Percentiles rank a stretch among this genome's conserved stretches.
Conservation (phyloP, 2,329 filamentous ascomycete genomes). For the Hymenoscyphus infarciens region DNA sequence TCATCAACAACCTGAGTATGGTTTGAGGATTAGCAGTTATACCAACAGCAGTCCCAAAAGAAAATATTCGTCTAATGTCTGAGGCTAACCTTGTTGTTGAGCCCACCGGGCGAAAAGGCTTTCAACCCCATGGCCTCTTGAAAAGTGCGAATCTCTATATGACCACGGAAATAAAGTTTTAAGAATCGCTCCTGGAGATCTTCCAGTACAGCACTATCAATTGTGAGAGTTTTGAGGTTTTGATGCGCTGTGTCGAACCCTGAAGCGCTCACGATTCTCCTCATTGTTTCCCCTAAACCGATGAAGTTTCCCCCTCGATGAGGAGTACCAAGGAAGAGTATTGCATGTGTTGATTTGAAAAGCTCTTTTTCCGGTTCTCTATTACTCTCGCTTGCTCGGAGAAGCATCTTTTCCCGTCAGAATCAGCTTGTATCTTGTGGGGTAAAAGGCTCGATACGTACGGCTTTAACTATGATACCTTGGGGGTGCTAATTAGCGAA, state of each 20-base stretch:
- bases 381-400: background rate
- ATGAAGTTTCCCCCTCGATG: background rate
- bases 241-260: background rate
- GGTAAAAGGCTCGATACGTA: too few relatives aligned
- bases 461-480: background rate
- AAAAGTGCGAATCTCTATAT: background rate
- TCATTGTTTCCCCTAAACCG: background rate
- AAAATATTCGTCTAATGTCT: too few relatives aligned
- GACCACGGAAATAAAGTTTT: background rate
- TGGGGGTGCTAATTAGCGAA: too few relatives aligned
- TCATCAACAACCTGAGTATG: too few relatives aligned
- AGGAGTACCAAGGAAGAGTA: background rate
- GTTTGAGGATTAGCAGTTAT: too few relatives aligned
- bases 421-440: too few relatives aligned
- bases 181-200: background rate
- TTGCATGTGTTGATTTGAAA: background rate
- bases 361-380: too few relatives aligned
- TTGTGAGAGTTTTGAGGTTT: background rate
- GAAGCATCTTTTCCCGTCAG: too few relatives aligned
- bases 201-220: background rate
- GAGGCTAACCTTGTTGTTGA: too few relatives aligned
- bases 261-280: background rate
- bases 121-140: too few relatives aligned
- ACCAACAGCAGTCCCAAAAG: too few relatives aligned
- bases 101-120: too few relatives aligned